Base-by-base conservation (phyloP, 176 grass and related monocot species). In the Alopecurus myosuroides region DNA sequence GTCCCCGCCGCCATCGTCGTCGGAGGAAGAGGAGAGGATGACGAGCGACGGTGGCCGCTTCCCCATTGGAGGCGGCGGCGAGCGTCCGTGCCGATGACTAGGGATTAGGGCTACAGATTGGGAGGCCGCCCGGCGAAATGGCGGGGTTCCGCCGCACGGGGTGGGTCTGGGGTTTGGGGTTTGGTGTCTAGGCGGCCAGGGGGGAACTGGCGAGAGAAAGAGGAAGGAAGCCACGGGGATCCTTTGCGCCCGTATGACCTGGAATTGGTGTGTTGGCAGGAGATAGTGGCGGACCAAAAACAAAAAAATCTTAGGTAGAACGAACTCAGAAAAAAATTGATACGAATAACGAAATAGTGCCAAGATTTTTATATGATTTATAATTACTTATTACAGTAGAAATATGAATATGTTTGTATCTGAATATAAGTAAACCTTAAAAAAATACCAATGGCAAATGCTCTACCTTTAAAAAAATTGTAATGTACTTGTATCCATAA, bases 21-120 rank as follows among this genome's bases (percentile, higher is more conserved):
- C 65, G 14, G 80, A 74, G 9, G 85, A 90, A 46, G 80, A 87
- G 76, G 89, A 87, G 18, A 90, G 66, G 30, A 90, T 9, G 37
- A 90, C 75, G n/a, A 90, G 37, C 17, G 37, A 68, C 30, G 39
- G 75, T 39, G 75, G 74, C 39, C 84, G 85, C 80, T 90, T 90
- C 75, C 88, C 89, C 89, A 90, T 87, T 41, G 56, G 23, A 15
- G 15, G 46, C 46, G 30, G 75, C 67, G 29, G 85, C 57, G 20
- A 7, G n/a, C 18, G 37, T 25, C 17, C 3, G 67, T 29, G 39
- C 34, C 25, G n/a, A 48, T 81, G 23, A 2, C 41, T 28, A 22
- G 45, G 82, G 35, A 31, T 44, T 50, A 72, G 81, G 53, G 78
- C 50, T 85, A 42, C 29, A 23, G 45, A 8, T 34, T 9, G 65